Percentiles rank a stretch among this genome's conserved stretches.
Conservation (phyloP, 2,329 filamentous ascomycete genomes). For the Bipolaris gigantea region DNA sequence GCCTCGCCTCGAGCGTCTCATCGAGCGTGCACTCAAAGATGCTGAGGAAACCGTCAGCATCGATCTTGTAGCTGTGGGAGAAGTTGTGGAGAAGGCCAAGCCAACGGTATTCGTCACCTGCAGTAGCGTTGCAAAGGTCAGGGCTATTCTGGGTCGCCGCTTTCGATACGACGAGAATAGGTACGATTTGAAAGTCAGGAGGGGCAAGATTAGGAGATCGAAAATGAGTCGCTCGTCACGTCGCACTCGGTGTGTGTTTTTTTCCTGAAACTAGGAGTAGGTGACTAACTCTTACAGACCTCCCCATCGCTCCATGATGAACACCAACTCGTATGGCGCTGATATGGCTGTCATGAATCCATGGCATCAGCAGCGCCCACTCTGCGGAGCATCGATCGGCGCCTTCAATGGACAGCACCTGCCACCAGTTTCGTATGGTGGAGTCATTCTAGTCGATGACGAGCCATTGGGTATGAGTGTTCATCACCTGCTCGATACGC, state of each 20-base stretch:
- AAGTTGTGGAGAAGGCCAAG: slow-evolving; percentile 64
- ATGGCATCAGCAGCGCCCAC: slow-evolving; percentile 74
- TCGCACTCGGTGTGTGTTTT: slow-evolving; percentile 20
- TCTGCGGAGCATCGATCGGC: slow-evolving; percentile 89
- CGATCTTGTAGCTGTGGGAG: slow-evolving; percentile 73
- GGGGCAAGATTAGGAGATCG: slow-evolving; percentile 68
- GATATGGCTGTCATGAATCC: slow-evolving; percentile 62
- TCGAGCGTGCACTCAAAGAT: slow-evolving; percentile 71
- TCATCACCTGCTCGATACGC: slow-evolving; percentile 85
- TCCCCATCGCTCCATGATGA: slow-evolving; percentile 48
- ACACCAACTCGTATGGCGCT: slow-evolving; percentile 38
- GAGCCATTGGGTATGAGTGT: slow-evolving; percentile 92
- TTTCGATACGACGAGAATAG: slow-evolving; percentile 67
- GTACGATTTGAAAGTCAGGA: slow-evolving; percentile 71
- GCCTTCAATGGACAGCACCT: slow-evolving; percentile 85
- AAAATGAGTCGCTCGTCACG: slow-evolving; percentile 49
- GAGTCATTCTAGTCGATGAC: slow-evolving; percentile 81
- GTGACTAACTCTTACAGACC: slow-evolving; percentile 14
- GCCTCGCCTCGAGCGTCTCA: slow-evolving; percentile 71
- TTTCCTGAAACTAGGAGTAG: no score
- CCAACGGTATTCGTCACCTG: slow-evolving; percentile 79
- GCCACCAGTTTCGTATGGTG: slow-evolving; percentile 88
- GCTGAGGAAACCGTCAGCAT: slow-evolving; percentile 78
- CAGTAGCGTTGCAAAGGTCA: slow-evolving; percentile 72
- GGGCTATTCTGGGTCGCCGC: slow-evolving; percentile 69